Evolutionary conservation across 1,139 yeast genomes (phyloP).

Genomic region (Lodderomyces metapsilosis): DNA sequence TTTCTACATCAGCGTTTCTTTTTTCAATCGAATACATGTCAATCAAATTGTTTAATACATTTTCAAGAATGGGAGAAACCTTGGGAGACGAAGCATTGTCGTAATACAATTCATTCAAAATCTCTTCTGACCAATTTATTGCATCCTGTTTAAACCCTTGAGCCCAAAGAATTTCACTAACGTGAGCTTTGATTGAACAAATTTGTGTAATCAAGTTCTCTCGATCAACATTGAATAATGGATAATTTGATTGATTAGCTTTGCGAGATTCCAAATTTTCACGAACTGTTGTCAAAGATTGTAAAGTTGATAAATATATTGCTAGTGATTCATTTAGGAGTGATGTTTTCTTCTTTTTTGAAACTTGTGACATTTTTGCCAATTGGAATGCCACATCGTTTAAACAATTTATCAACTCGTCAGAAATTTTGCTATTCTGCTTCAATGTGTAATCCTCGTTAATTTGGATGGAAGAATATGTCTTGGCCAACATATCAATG

Average conservation of each 20-base stretch:
- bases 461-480: constrained; percentile 29
- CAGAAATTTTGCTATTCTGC: constrained; percentile 32
- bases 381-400: constrained; percentile 35
- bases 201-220: constrained; percentile 28
- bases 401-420: constrained; percentile 35
- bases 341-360: constrained; percentile 17
- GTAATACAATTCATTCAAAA: constrained; percentile 36
- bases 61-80: constrained; percentile 30
- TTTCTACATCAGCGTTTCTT: constrained; percentile 22
- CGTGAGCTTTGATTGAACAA: constrained; percentile 52
- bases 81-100: constrained; percentile 28
- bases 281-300: constrained; percentile 24
- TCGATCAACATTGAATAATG: constrained; percentile 38
- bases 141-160: constrained; percentile 53
- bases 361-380: constrained; percentile 22
- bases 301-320: constrained; percentile 39
- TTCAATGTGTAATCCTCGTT: constrained; percentile 25
- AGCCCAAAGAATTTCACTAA: constrained; percentile 67
- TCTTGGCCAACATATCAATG: constrained; percentile 34
- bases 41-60: constrained; percentile 31
- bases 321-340: constrained; percentile 25
- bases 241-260: constrained; percentile 31
- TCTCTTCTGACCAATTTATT: constrained; percentile 62
- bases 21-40: constrained; percentile 31
- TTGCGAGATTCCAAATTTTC: constrained; percentile 18